phyloP scores from a whole-genome alignment of 352 stramenopile species.

The Pythium vanterpoolii region DNA sequence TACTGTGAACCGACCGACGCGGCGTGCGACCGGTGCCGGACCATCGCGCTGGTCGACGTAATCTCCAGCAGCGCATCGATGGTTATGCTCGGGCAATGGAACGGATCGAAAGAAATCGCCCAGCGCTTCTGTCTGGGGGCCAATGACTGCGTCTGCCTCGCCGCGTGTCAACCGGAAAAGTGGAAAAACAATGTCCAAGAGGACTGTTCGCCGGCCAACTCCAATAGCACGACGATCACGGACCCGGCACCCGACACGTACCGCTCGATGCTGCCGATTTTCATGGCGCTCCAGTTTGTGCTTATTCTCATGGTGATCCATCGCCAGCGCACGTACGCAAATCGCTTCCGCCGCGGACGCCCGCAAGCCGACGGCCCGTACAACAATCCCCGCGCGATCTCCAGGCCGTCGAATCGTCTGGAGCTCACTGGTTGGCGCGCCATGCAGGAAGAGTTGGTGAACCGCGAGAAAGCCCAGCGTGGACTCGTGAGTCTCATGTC shows the following conservation, averaged over 20 bases:
- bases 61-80: conserved; percentile 22
- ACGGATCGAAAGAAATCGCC: conserved; percentile 34
- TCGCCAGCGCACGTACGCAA: conserved; percentile 37
- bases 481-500: conserved; percentile 37
- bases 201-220: conserved; percentile 33
- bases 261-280: conserved; percentile 60
- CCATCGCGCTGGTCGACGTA: conserved; percentile 26
- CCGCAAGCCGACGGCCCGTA: conserved; percentile 44
- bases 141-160: conserved; percentile 62
- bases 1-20: conserved; percentile 59
- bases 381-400: conserved; percentile 68
- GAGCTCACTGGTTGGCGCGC: conserved; percentile 58
- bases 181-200: conserved; percentile 52
- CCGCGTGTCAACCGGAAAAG: conserved; percentile 46
- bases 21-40: conserved; percentile 45
- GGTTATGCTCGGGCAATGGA: conserved; percentile 26
- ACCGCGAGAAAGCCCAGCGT: conserved; percentile 52
- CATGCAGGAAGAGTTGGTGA: conserved; percentile 51
- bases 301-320: conserved; percentile 63
- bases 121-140: conserved; percentile 54
- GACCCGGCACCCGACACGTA: conserved; percentile 33
- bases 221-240: conserved; percentile 14
- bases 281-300: conserved; percentile 60
- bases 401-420: conserved; percentile 63
- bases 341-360: conserved; percentile 21